Percentiles rank a stretch among this genome's conserved stretches.
Conservation (phyloP, 2,329 filamentous ascomycete species). For the Podosphaera xanthii region DNA sequence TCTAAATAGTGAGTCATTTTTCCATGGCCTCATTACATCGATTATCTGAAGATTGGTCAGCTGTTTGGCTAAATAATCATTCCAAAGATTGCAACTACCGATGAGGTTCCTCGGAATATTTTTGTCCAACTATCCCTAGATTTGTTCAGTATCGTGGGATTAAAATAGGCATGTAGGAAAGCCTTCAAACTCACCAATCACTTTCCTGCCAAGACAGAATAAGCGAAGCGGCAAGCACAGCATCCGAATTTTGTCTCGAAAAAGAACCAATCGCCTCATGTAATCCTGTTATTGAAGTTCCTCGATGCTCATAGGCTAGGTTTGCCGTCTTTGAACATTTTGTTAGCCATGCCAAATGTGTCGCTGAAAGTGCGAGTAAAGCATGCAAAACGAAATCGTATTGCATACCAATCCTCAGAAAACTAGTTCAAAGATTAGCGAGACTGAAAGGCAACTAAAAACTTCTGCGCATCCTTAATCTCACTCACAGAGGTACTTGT, state of each 20-base stretch:
- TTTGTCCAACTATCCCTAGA: constrained; percentile 76
- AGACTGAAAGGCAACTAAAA: not conserved
- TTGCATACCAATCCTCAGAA: constrained; percentile 59
- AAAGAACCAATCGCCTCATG: constrained; percentile 74
- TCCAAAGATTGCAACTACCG: constrained; percentile 30
- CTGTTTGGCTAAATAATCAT: constrained; percentile 2
- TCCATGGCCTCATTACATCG: constrained; percentile 77
- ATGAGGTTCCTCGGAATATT: constrained; percentile 74
- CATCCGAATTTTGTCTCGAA: constrained; percentile 69
- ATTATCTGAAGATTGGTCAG: constrained; percentile 39
- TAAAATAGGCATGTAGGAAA: constrained; percentile 3
- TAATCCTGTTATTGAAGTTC: constrained; percentile 63
- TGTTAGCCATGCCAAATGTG: constrained; percentile 76
- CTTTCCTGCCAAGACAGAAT: constrained; percentile 89
- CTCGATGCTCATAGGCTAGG: constrained; percentile 74
- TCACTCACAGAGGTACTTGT: constrained; percentile 68
- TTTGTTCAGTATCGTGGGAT: constrained; percentile 2
- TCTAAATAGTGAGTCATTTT: constrained; percentile 67
- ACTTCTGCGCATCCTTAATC: not conserved
- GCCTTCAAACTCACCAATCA: constrained; percentile 50
- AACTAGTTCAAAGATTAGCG: constrained; percentile 23
- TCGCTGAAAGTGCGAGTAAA: constrained; percentile 79
- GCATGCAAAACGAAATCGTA: constrained; percentile 87
- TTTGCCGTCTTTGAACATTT: constrained; percentile 67
- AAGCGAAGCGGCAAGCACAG: constrained; percentile 73